phyloP scores from a whole-genome alignment of 495 filamentous ascomycete species.

The Neurospora discreta region DNA sequence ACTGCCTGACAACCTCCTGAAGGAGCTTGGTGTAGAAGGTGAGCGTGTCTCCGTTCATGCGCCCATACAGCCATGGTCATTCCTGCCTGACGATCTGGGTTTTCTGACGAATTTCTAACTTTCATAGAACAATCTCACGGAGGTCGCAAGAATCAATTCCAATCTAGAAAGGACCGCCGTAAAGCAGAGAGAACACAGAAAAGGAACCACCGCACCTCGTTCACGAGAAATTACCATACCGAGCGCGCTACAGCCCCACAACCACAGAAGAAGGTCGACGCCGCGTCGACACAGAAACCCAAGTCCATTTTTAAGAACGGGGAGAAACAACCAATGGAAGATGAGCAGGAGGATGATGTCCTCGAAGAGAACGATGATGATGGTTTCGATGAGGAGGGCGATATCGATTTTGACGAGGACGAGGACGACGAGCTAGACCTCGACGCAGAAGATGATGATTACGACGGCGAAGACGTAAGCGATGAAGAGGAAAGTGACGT shows the following conservation, averaged over 20 bases:
- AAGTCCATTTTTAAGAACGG: constrained; percentile 11
- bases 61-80: neutral
- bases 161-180: constrained; percentile 37
- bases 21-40: constrained; percentile 17
- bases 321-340: constrained; percentile 2
- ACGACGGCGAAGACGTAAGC: constrained; percentile 18
- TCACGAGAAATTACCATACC: constrained; percentile 2
- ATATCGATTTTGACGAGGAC: constrained; percentile 14
- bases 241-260: constrained; percentile 4
- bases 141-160: neutral
- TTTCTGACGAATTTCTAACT: neutral
- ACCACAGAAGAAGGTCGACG: neutral
- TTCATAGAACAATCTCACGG: neutral
- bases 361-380: constrained; percentile 13
- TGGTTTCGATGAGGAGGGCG: constrained; percentile 10
- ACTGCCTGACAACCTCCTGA: constrained; percentile 16
- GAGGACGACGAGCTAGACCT: constrained; percentile 17
- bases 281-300: neutral
- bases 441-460: constrained; percentile 17
- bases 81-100: neutral
- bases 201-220: constrained; percentile 14
- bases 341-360: constrained; percentile 6
- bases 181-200: constrained; percentile 37
- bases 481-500: constrained; percentile 24
- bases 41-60: neutral